A percentile compares a stretch with the other conserved stretches of the same genome.
phyloP scores from a whole-genome alignment of 257 asterid genomes.

The Knoxia roxburghii region DNA sequence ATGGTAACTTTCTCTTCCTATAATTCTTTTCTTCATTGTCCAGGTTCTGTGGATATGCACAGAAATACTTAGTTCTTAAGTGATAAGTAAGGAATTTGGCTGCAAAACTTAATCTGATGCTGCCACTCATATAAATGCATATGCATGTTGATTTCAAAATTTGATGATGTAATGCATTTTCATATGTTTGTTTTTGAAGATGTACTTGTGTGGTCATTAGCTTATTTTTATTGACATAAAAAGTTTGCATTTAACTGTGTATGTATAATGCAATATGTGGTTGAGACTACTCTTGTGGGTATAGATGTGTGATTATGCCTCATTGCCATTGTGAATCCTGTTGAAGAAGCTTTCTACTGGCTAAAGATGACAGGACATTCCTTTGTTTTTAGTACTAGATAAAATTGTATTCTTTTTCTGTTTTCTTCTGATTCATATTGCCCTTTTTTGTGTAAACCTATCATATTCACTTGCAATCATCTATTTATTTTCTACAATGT shows the following conservation, averaged over 20 bases:
- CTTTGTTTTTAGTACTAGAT: not conserved
- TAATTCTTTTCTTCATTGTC: not conserved
- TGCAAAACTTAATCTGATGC: constrained; percentile 1
- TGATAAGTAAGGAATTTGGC: not conserved
- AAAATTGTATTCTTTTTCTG: not conserved
- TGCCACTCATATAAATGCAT: not conserved
- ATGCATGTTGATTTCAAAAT: too few species aligned
- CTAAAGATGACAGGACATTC: not conserved
- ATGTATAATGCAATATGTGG: not conserved
- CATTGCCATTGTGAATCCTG: not conserved
- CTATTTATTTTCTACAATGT: not conserved
- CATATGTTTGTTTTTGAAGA: not conserved
- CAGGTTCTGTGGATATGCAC: not conserved
- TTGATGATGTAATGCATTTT: not conserved
- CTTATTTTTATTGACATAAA: not conserved
- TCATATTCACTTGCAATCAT: too few species aligned
- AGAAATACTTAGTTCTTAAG: not conserved
- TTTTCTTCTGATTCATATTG: not conserved
- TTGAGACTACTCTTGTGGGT: not conserved
- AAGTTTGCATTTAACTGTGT: not conserved
- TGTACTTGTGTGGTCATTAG: not conserved
- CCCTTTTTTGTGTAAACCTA: not conserved
- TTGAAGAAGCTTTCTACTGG: not conserved
- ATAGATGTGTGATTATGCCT: not conserved
- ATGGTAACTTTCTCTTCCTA: constrained; percentile 27